These are phyloP conservation scores for Umbellularia californica DNA, from an alignment of 164 flowering plant genomes.

Conservation along the genomic window DNA sequence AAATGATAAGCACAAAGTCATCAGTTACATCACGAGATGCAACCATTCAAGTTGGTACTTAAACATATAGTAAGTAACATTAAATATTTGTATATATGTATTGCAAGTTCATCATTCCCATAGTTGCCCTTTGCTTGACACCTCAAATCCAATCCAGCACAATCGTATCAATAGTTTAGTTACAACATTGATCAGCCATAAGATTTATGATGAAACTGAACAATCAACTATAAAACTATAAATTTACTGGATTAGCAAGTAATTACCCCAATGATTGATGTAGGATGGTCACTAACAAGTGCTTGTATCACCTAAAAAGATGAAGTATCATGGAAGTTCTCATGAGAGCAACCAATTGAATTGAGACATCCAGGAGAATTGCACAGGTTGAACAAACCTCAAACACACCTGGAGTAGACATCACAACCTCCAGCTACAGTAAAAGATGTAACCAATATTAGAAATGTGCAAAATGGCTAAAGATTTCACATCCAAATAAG, in stretches of 20 bases:
- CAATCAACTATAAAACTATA: neutral
- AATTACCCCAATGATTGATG: constrained; percentile 56
- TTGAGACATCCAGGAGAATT: neutral
- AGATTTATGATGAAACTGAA: too few species aligned
- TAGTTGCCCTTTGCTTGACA: too few species aligned
- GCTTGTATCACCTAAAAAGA: constrained; percentile 47
- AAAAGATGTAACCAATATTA: constrained; percentile 5
- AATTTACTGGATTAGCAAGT: neutral
- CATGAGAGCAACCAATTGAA: neutral
- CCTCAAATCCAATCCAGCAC: too few species aligned
- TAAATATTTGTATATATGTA: too few species aligned
- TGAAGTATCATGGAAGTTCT: constrained; percentile 13
- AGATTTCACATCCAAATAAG: constrained; percentile 1
- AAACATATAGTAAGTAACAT: too few species aligned
- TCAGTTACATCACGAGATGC: too few species aligned
- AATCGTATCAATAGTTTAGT: too few species aligned
- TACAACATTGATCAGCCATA: too few species aligned
- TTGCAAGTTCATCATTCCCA: too few species aligned
- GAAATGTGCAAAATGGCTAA: neutral
- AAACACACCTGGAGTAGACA: constrained; percentile 73
- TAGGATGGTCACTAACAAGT: constrained; percentile 55
- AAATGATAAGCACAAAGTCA: too few species aligned
- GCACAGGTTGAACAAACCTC: constrained; percentile 42
- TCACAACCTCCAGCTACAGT: constrained; percentile 68
- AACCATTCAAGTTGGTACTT: too few species aligned